Evolutionary conservation across 345 rosid genomes (phyloP).

Genomic region (Gossypium arboreum): DNA sequence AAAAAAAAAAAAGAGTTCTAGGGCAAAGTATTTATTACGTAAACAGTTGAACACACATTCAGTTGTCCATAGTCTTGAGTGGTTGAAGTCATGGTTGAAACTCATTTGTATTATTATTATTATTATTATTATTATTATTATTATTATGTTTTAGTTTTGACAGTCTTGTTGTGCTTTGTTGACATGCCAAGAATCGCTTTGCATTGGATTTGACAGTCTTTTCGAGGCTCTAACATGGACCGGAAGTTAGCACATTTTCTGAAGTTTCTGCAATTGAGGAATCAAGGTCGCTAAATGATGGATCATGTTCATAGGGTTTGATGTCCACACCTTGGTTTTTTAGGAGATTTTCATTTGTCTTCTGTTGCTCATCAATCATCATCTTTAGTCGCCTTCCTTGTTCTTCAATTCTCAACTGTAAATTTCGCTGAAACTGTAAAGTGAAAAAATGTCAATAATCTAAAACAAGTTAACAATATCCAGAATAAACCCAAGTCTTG

Average conservation of each 20-base stretch:
- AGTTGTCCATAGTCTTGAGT: not conserved
- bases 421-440: conserved; percentile 63
- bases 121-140: not conserved
- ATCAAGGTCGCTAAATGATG: conserved; percentile 37
- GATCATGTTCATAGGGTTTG: conserved; percentile 22
- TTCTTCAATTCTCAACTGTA: conserved; percentile 83
- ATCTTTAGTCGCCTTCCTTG: conserved; percentile 72
- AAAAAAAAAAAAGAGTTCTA: too few species aligned
- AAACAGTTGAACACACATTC: not conserved
- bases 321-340: conserved; percentile 31
- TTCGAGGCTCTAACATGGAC: conserved; percentile 41
- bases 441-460: too few species aligned
- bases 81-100: not conserved
- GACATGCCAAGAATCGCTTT: not conserved
- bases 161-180: not conserved
- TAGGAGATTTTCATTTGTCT: conserved; percentile 32
- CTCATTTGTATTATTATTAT: not conserved
- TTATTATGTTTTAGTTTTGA: not conserved
- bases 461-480: not conserved
- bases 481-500: too few species aligned
- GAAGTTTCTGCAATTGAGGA: conserved; percentile 41
- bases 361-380: conserved; percentile 81
- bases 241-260: conserved; percentile 37
- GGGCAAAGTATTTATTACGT: not conserved
- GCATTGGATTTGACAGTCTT: too few species aligned